Evolutionary conservation across 306 rosid genomes (phyloP).

Genomic region (Cicer pinnatifidum): DNA sequence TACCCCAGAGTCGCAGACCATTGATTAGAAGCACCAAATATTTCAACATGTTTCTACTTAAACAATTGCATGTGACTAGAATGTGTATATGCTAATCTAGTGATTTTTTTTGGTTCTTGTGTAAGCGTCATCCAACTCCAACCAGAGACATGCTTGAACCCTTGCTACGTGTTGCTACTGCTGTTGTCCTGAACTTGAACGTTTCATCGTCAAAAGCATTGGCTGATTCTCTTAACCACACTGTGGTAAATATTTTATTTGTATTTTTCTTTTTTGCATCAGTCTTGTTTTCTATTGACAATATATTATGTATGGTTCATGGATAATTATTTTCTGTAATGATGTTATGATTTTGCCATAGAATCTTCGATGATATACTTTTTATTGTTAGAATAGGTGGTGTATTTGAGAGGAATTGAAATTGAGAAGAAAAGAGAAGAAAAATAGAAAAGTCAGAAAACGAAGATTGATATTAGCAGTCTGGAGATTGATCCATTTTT

Average conservation of each 20-base stretch:
- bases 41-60: conserved; percentile 17
- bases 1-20: neutral
- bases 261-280: conserved; percentile 1
- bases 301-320: conserved; percentile 8
- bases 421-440: too few relatives aligned
- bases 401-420: too few relatives aligned
- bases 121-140: conserved; percentile 94
- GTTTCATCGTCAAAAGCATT: conserved; percentile 85
- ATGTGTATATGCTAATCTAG: conserved; percentile 29
- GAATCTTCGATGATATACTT: conserved; percentile 33
- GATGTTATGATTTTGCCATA: neutral
- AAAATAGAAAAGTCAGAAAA: too few relatives aligned
- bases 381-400: neutral
- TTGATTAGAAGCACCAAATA: conserved; percentile 32
- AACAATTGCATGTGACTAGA: conserved; percentile 28
- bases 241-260: conserved; percentile 64
- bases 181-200: conserved; percentile 87
- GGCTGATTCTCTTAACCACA: conserved; percentile 95
- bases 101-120: conserved; percentile 40
- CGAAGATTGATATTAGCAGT: too few relatives aligned
- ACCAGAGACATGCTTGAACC: conserved; percentile 97
- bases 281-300: conserved; percentile 34
- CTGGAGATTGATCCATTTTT: too few relatives aligned
- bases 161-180: conserved; percentile 80
- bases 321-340: conserved; percentile 7